phyloP scores from a whole-genome alignment of 2,329 filamentous ascomycete genomes.

The Paecilomyces dactylethromorphus region DNA sequence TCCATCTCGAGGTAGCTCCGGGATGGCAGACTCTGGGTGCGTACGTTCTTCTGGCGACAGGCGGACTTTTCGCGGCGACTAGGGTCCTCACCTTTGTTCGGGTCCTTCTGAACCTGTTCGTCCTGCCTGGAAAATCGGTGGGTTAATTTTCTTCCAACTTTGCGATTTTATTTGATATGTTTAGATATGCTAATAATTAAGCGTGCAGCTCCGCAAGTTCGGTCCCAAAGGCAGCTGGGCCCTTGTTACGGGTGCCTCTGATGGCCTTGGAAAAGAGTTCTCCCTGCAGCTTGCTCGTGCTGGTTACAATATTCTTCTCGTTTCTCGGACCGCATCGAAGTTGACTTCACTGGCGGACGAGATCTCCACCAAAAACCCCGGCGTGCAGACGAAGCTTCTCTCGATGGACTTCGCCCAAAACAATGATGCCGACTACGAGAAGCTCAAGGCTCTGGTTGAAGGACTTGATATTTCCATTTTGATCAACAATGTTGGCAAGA shows the following conservation, averaged over 20 bases:
- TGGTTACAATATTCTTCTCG: constrained; percentile 90
- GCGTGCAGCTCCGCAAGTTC: constrained; percentile 71
- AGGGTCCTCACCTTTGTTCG: constrained; percentile 54
- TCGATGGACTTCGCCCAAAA: constrained; percentile 90
- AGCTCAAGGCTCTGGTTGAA: constrained; percentile 60
- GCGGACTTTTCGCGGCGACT: constrained; percentile 52
- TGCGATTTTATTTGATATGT: background rate
- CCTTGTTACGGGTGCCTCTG: constrained; percentile 88
- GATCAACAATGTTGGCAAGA: constrained; percentile 95
- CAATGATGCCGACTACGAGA: constrained; percentile 70
- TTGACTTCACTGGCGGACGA: constrained; percentile 70
- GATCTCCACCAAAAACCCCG: constrained; percentile 61
- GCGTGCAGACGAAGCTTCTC: constrained; percentile 66
- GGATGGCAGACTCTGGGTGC: constrained; percentile 31
- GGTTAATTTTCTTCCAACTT: constrained; percentile 8
- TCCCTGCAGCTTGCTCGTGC: constrained; percentile 81
- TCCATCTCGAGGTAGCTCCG: constrained; percentile 26
- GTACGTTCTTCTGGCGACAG: constrained; percentile 37
- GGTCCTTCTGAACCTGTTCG: constrained; percentile 61
- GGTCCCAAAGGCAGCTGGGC: constrained; percentile 91
- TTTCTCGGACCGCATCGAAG: constrained; percentile 93
- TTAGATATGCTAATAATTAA: background rate
- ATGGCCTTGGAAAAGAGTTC: constrained; percentile 96
- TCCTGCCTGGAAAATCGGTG: constrained; percentile 52
- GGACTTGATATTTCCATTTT: constrained; percentile 78